Percentiles rank a stretch among this genome's conserved stretches.
Conservation (phyloP, 2,329 filamentous ascomycete species). For the Emergomyces pasteurianus region DNA sequence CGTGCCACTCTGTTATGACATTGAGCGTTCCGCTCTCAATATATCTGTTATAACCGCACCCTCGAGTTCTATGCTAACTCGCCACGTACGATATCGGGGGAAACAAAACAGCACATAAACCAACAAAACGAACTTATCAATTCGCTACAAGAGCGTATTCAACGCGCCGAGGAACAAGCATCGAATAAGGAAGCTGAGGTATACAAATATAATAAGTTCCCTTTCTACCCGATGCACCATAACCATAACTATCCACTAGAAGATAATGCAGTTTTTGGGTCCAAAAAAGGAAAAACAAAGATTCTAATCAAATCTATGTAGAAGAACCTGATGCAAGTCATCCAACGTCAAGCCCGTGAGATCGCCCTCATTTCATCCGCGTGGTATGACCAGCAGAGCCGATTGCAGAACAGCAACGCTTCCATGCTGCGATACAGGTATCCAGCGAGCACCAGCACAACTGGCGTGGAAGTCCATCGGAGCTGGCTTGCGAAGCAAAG, state of each 20-base stretch:
- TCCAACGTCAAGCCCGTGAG: slow-evolving; percentile 32
- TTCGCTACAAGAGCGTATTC: slow-evolving; percentile 30
- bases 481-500: slow-evolving; percentile 36
- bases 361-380: slow-evolving; percentile 35
- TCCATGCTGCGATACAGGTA: slow-evolving; percentile 29
- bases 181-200: slow-evolving; percentile 32
- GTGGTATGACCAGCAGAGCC: slow-evolving; percentile 36
- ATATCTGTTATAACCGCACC: slow-evolving; percentile 3
- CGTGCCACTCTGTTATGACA: slow-evolving; percentile 6
- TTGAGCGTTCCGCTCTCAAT: slow-evolving; percentile 8
- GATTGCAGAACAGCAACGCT: slow-evolving; percentile 34
- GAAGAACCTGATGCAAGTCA: slow-evolving; percentile 30
- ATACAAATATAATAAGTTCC: background rate
- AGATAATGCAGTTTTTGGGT: background rate
- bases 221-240: background rate
- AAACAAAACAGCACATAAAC: slow-evolving; percentile 26
- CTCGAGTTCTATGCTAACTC: slow-evolving; percentile 10
- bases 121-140: slow-evolving; percentile 33
- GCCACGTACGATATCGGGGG: background rate
- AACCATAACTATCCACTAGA: background rate
- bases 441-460: slow-evolving; percentile 16
- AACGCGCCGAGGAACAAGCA: slow-evolving; percentile 28
- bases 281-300: background rate
- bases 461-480: slow-evolving; percentile 26
- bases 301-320: slow-evolving; percentile 9